Base-by-base conservation (phyloP, 306 rosid genomes). In the Glycine soja region DNA sequence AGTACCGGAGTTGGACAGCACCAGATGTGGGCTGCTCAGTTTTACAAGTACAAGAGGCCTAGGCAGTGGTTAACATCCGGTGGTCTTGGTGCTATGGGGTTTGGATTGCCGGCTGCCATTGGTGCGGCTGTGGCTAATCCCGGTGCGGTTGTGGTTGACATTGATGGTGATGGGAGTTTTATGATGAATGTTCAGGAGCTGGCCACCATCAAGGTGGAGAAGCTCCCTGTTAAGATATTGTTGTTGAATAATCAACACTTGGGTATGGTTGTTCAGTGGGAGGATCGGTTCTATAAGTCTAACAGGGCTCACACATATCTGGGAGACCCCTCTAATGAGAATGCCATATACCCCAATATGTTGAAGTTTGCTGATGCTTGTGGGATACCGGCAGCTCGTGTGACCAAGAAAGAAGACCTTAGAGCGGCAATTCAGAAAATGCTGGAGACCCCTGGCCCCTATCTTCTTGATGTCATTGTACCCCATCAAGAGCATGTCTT, bases 231-330 rank as follows among this genome's bases (percentile, higher is more conserved):
- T 18, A 95, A 95, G 84, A 81, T 92, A 64, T 36, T 92, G 88
- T 9, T 95, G 64, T 67, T 95, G 90, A 95, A 92, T 75, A 92
- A 95, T 72, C 98, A 95, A 53, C 97, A 95, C 79, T 87, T 95
- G 87, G 97, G 98, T 52, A 95, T 95, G 98, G 98, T 91, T 79
- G 86, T 89, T 46, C 98, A 92, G 54, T 95, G 91, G 98, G 98
- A 92, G 85, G 98, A 95, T 73, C 86, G 97, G 10, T 95, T 95
- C 88, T 95, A 92, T 40, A 92, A 91, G 86, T 87, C 97, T 0
- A 92, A 95, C 70, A 89, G 92, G 64, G 98, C 97, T 78, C 97
- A 91, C 77, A 90, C 97, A 0, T 95, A 89, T 71, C 70, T 95
- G 0, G 98, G 98, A 52, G 64, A 95, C 81, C 98, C 97, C 2